phyloP scores from a whole-genome alignment of 2,329 filamentous ascomycete species.

The Ciborinia camelliae region DNA sequence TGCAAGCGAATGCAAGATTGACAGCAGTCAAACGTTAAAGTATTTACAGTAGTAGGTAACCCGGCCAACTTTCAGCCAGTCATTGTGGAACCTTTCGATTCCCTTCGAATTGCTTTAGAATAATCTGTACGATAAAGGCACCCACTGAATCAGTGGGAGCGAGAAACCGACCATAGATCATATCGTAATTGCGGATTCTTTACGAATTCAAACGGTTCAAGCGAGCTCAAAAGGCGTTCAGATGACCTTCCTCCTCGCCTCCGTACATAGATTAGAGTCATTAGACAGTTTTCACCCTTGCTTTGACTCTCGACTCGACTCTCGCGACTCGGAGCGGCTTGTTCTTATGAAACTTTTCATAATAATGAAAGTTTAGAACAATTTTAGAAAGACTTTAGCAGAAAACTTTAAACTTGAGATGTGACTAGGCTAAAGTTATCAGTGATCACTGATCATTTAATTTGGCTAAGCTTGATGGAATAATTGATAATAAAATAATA shows the following conservation, averaged over 20 bases:
- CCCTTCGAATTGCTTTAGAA: not conserved
- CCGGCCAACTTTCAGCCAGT: not conserved
- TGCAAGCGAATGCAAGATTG: not conserved
- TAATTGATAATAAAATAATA: too few species aligned
- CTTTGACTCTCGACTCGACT: too few species aligned
- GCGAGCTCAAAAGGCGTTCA: not conserved
- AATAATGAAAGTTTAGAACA: not conserved
- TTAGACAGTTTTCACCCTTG: slow-evolving; percentile 5
- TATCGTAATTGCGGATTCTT: slow-evolving; percentile 11
- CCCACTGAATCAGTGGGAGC: not conserved
- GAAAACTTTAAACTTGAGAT: not conserved
- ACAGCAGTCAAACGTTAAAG: not conserved
- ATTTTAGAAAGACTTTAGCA: not conserved
- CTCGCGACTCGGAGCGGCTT: not conserved
- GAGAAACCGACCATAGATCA: not conserved
- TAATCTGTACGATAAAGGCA: slow-evolving; percentile 4
- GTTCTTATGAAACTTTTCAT: not conserved
- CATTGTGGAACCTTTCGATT: not conserved
- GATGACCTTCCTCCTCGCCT: not conserved
- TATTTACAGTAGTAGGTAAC: not conserved
- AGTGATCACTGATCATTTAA: too few species aligned
- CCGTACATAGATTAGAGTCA: too few species aligned
- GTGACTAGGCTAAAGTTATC: too few species aligned
- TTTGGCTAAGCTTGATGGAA: slow-evolving; percentile 1
- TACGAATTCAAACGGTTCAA: not conserved